Base-by-base conservation (phyloP, 352 stramenopile species). In the Globisporangium sylvaticum region DNA sequence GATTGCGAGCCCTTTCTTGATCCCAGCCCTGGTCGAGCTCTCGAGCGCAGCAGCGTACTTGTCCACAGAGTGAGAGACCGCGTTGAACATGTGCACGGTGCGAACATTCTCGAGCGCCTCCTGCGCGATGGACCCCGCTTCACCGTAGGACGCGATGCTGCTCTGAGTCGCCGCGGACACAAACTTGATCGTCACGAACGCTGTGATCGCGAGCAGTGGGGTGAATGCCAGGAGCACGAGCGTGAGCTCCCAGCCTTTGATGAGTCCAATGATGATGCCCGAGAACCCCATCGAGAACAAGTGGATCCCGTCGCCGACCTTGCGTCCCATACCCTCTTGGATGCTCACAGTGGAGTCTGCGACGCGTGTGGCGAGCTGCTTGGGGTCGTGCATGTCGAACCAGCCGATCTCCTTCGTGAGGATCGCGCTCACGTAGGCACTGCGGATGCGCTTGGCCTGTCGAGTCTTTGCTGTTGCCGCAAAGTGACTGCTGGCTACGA, bases 61-160 rank as follows among this genome's bases (percentile, higher is more conserved):
- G 57, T 44, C 24, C 15, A 82, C 68, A 31, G 90, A 87, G 29
- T 87, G 74, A 6, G 74, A 62, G 50, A 90, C 79, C 8, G 81
- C 76, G 64, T 90, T 91, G 74, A 93, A 89, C 74, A 88, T 85
- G 78, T 91, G 80, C 52, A 95, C 85, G 2, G 86, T 94, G 22
- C 83, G 82, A 4, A 91, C 74, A 53, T 90, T 94, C 50, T 78
- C 77, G 34, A 93, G 69, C 6, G 77, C 71, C 42, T 94, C 88
- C 58, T 95, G 81, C 0, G 83, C 84, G 20, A 94, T 67, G 0
- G 83, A 77, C 34, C 87, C 87, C 27, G 83, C 86, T 61, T 89
- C 70, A 14, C 69, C 75, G 52, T 91, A 91, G 52, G 82, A 84
- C 32, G 89, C 73, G 24, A 89, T 77, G 27, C 74, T 73, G 29